Percentiles rank a stretch among this genome's conserved stretches.
Evolutionary conservation across 345 rosid species (phyloP).

Genomic region (Citrus australasica): DNA sequence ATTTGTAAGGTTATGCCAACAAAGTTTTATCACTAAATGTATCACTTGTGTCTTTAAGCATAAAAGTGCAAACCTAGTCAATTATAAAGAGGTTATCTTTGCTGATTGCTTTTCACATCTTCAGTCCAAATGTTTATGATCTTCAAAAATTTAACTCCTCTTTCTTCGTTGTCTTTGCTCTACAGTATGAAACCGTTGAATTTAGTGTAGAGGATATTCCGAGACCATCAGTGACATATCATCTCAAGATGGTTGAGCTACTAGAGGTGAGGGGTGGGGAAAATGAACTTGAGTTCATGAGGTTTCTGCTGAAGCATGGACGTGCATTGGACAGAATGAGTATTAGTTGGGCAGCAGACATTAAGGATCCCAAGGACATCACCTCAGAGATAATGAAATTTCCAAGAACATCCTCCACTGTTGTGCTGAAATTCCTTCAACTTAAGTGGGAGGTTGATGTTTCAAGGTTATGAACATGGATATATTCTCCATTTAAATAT

Average conservation of each 20-base stretch:
- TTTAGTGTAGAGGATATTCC: background rate
- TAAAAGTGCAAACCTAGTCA: background rate
- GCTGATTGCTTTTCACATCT: background rate
- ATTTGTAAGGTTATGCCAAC: too few relatives aligned
- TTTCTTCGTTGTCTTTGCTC: background rate
- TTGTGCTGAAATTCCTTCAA: background rate
- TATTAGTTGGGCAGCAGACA: background rate
- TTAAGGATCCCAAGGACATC: background rate
- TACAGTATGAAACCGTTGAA: background rate
- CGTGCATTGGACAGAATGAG: background rate
- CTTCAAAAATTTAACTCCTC: background rate
- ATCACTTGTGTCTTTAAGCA: background rate
- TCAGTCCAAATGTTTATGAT: background rate
- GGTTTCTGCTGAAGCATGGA: slow-evolving; percentile 2
- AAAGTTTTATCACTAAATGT: background rate
- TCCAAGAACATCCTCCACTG: background rate
- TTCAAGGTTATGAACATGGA: background rate
- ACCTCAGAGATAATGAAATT: background rate
- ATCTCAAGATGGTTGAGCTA: background rate
- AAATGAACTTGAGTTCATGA: slow-evolving; percentile 1
- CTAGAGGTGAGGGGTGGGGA: background rate
- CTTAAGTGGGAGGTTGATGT: background rate
- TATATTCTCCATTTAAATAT: too few relatives aligned
- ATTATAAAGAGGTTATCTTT: background rate
- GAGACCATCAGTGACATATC: background rate